Base-by-base conservation (phyloP, 2,329 filamentous ascomycete species). In the Penicillium sp. region DNA sequence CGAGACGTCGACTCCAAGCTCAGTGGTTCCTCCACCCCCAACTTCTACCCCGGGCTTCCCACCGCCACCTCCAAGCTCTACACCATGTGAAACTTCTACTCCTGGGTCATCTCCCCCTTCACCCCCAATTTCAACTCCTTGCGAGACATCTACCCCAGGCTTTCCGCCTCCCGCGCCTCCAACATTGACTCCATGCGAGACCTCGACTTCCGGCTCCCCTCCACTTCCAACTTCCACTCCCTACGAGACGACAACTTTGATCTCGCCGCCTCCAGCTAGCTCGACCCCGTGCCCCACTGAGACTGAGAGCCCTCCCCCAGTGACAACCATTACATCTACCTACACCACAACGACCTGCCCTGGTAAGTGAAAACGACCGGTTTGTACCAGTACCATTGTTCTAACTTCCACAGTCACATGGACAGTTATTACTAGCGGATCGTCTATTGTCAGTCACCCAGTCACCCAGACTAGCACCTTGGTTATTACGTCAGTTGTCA, bases 341-440 rank as follows among this genome's bases (percentile, higher is more conserved):
- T 57, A 47, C 26, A 53, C 47, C 3, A 62, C 58, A 1, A 62
- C 57, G 2, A 56, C 56, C 20, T 62, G 58, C 45, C 58, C 59
- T 25, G 47, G 57, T 60, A 54, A 35, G 53, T 48, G 11, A 21
- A 11, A 14, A 32, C 9, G 3, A 2, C 10, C 15, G 36, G 18
- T n/a, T n/a, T 2, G 10, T 26, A 1, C 3, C 4, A 23, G 16
- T 7, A 21, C 19, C 13, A 39, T 33, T 33, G 28, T 53, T 57
- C 33, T 29, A 13, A 56, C 26, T 17, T 34, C 25, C 17, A 31
- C 31, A 50, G 51, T 56, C 7, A 56, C 50, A 20, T 54, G 50
- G 44, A 53, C 47, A 9, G 51, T 48, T 2, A 38, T 53, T 17
- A 47, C 53, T 16, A 57, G 50, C 25, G 43, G 47, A 20, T 47